Conservation (phyloP, 202 grass and related monocot species). For the Setaria viridis region DNA sequence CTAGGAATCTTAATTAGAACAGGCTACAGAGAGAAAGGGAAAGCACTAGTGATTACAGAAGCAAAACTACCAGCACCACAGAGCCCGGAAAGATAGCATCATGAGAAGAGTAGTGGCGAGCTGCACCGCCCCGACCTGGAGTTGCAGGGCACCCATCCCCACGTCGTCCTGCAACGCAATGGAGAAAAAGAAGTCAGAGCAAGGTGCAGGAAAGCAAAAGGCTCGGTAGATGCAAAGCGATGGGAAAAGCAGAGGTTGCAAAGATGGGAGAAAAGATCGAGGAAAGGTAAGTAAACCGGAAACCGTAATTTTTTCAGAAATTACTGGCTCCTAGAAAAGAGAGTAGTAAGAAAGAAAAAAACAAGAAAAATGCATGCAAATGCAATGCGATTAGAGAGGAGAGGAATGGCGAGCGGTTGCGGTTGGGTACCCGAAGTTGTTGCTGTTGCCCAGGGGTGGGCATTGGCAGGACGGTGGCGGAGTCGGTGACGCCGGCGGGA, state of each 20-base stretch:
- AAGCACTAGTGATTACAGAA: slow-evolving; percentile 36
- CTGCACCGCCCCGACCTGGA: slow-evolving; percentile 22
- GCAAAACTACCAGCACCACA: neutral
- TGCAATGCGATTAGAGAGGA: neutral
- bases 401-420: neutral
- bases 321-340: neutral
- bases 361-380: neutral
- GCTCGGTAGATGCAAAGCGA: neutral
- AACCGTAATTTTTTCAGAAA: neutral
- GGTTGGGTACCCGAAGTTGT: slow-evolving; percentile 49
- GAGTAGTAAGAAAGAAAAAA: neutral
- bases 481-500: slow-evolving; percentile 74
- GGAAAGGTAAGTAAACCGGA: neutral
- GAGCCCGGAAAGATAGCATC: slow-evolving; percentile 7
- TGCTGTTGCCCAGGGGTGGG: slow-evolving; percentile 55
- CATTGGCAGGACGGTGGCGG: slow-evolving; percentile 75
- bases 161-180: slow-evolving; percentile 42
- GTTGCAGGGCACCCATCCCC: slow-evolving; percentile 41
- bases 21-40: neutral
- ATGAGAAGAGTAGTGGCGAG: slow-evolving; percentile 40
- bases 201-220: slow-evolving; percentile 7
- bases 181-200: slow-evolving; percentile 26
- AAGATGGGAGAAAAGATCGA: slow-evolving; percentile 1
- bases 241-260: slow-evolving; percentile 39
- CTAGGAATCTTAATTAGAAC: neutral